Conservation (phyloP, 352 stramenopile genomes). For the Pythium scleroteichum region DNA sequence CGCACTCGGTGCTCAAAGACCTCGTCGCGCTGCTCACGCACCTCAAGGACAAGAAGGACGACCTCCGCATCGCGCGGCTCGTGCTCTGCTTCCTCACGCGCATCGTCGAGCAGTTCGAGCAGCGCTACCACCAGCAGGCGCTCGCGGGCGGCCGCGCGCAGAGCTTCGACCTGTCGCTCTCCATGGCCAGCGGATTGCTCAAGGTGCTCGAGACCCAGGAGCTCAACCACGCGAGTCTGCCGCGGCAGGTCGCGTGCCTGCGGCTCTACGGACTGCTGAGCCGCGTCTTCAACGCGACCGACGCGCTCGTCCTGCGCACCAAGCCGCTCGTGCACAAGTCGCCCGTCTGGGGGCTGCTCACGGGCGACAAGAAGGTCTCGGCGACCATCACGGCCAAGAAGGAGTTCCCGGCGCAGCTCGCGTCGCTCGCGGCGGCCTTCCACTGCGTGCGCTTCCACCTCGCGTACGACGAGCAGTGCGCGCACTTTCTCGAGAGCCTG, state of each 20-base stretch:
- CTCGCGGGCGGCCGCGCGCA: constrained; percentile 33
- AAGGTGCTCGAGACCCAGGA: constrained; percentile 54
- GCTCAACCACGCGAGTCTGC: constrained; percentile 44
- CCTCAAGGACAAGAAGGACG: constrained; percentile 84
- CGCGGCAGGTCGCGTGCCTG: constrained; percentile 51
- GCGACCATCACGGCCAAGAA: constrained; percentile 44
- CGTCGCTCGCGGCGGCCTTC: constrained; percentile 46
- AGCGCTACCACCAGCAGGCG: constrained; percentile 33
- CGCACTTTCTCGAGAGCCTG: constrained; percentile 49
- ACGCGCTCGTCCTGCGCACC: constrained; percentile 43
- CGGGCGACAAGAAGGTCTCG: constrained; percentile 53
- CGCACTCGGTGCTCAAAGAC: constrained; percentile 70
- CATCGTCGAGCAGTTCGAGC: constrained; percentile 66
- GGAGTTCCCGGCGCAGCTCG: constrained; percentile 53
- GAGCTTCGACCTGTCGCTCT: constrained; percentile 47
- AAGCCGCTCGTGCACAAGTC: constrained; percentile 54
- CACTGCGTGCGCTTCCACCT: constrained; percentile 65
- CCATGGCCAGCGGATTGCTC: constrained; percentile 45
- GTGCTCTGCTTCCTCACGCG: constrained; percentile 63
- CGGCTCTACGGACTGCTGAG: constrained; percentile 68
- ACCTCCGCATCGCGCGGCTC: constrained; percentile 63
- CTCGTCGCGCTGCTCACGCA: constrained; percentile 59
- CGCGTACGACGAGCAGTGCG: constrained; percentile 27
- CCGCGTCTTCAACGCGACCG: constrained; percentile 44
- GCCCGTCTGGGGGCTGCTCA: constrained; percentile 42